Evolutionary conservation across 2,329 filamentous ascomycete species (phyloP), one percentile per base, ranked within the genome.

Genomic region (Phialemonium atrogriseum): DNA sequence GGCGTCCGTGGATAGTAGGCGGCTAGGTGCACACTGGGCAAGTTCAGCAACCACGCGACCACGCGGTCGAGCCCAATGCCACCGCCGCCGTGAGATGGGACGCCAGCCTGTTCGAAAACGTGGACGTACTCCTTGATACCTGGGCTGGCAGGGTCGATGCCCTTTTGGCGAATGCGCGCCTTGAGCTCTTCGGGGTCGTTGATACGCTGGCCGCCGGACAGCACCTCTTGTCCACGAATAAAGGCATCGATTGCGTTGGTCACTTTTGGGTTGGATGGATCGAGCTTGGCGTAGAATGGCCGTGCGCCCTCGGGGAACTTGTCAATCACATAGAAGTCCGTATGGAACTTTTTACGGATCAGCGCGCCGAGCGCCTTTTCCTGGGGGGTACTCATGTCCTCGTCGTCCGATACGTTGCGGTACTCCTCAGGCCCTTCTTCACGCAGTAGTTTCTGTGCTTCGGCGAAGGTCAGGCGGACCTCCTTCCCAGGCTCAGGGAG

Each of bases 241-340:
- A 94, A 89, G 50, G 91, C 86, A 56, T 93, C 85, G 43, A 67
- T 74, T 9, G 70, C 68, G 43, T 75, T 76, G 6, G 70, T 82
- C 41, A 82, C 69, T 5, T 6, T 13, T 4, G 32, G 13, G 14
- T 10, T 29, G 5, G n/a, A 8, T 19, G 66, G 64, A 25, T 74
- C 66, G 27, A 82, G 76, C 62, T 87, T 83, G 33, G 86, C 85
- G 59, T 94, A 94, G 59, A 91, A 93, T 5, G 87, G 87, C 20
- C 87, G 75, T 15, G 88, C 82, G 26, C 70, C 68, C 55, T 88
- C 77, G 22, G 88, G 88, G 68, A 91, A 94, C 59, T 94, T 86
- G 64, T 94, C 87, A 38, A 95, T 73, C 16, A 89, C 80, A 62
- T 93, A 94, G 65, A 94, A 94, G 63, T 94, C 88, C 36, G 85